These are phyloP conservation scores for Parietaria judaica DNA, from an alignment of 306 rosid genomes.

Conservation along the genomic window DNA sequence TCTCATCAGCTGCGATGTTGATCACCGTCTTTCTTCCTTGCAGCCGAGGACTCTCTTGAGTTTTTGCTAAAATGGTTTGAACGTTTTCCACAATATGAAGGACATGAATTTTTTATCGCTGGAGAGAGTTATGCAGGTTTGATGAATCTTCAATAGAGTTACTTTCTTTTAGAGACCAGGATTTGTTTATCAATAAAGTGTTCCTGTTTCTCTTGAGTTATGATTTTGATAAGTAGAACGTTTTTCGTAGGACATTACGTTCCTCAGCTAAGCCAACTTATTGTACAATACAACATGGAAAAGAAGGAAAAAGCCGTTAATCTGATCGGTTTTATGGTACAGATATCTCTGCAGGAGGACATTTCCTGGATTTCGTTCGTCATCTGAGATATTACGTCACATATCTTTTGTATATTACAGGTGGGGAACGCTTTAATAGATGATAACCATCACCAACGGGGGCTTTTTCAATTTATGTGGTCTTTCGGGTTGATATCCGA, in stretches of 20 bases:
- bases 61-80: conserved; percentile 75
- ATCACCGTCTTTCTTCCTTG: conserved; percentile 7
- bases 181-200: not conserved
- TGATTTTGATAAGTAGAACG: conserved; percentile 13
- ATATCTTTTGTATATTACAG: conserved; percentile 37
- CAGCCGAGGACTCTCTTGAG: conserved; percentile 61
- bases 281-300: conserved; percentile 51
- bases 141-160: not conserved
- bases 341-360: not conserved
- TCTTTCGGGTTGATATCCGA: conserved; percentile 83
- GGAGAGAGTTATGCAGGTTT: conserved; percentile 95
- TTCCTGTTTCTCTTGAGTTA: not conserved
- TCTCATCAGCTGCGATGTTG: conserved; percentile 8
- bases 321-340: conserved; percentile 41
- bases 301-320: conserved; percentile 41
- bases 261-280: conserved; percentile 86
- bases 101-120: conserved; percentile 50
- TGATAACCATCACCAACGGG: conserved; percentile 69
- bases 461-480: conserved; percentile 80
- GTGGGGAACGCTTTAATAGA: conserved; percentile 91
- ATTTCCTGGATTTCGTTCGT: conserved; percentile 4
- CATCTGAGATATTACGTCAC: conserved; percentile 6
- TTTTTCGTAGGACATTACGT: conserved; percentile 75
- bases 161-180: not conserved
- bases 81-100: conserved; percentile 70